A percentile compares a stretch with the other conserved stretches of the same genome.
Conservation (phyloP, 163 green algal genomes). For the Chlorella variabilis region DNA sequence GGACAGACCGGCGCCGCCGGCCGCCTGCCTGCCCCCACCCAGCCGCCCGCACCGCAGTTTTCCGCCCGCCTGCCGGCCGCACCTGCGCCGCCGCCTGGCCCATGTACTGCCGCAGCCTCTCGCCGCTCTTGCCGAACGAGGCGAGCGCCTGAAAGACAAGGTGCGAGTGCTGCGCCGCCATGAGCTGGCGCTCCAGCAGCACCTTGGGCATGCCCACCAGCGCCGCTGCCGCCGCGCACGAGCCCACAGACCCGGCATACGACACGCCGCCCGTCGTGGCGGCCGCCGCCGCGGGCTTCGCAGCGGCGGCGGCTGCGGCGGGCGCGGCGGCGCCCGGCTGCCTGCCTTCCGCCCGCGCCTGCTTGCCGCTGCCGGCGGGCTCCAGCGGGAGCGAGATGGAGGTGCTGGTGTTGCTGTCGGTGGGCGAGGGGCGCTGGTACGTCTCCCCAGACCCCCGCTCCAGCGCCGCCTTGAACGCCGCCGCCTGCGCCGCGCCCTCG, state of each 20-base stretch:
- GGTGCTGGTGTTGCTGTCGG: constrained; percentile 43
- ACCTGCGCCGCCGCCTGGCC: constrained; percentile 24
- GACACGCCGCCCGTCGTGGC: not conserved
- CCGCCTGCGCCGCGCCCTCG: constrained; percentile 1
- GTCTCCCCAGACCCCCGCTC: constrained; percentile 41
- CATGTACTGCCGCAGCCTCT: constrained; percentile 30
- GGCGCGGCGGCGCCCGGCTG: not conserved
- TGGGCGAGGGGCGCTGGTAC: constrained; percentile 45
- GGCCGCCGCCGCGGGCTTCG: not conserved
- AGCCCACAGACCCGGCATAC: not conserved
- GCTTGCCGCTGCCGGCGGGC: not conserved
- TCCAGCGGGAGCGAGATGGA: constrained; percentile 21
- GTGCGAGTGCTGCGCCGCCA: constrained; percentile 18
- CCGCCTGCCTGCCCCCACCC: not conserved
- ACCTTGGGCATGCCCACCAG: constrained; percentile 25
- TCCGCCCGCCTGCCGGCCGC: not conserved
- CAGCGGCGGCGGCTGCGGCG: not conserved
- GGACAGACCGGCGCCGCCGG: not conserved
- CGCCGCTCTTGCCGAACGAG: constrained; percentile 2
- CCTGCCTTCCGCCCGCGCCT: not conserved
- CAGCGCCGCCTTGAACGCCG: constrained; percentile 17
- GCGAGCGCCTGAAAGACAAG: constrained; percentile 9
- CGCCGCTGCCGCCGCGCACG: not conserved
- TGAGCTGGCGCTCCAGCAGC: constrained; percentile 32
- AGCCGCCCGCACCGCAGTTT: not conserved